Percentiles rank a stretch among this genome's conserved stretches.
Conservation (phyloP, 306 rosid species). For the Rosa multiflora region DNA sequence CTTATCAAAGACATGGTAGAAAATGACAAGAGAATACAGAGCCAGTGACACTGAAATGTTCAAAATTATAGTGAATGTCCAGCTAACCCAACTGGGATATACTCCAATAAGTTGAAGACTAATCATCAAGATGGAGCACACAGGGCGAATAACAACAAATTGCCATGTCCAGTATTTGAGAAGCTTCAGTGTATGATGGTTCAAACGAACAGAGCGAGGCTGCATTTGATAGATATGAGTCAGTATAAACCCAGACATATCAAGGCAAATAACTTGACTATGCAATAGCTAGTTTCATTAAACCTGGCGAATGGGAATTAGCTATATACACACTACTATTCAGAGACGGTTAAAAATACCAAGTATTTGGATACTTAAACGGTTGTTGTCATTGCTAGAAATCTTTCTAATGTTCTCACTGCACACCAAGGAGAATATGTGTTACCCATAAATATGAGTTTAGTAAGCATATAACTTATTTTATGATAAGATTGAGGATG, state of each 20-base stretch:
- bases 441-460: background rate
- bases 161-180: slow-evolving; percentile 44
- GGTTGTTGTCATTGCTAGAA: background rate
- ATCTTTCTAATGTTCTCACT: background rate
- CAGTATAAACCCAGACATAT: background rate
- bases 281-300: background rate
- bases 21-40: slow-evolving; percentile 34
- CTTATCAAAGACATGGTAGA: slow-evolving; percentile 36
- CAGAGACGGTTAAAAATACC: background rate
- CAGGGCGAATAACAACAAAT: slow-evolving; percentile 41
- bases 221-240: slow-evolving; percentile 21
- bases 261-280: background rate
- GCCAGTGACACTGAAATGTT: slow-evolving; percentile 41
- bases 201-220: slow-evolving; percentile 33
- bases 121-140: slow-evolving; percentile 40
- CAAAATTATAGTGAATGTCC: slow-evolving; percentile 40
- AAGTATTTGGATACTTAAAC: background rate
- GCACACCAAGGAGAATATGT: too few species aligned
- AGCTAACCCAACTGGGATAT: slow-evolving; percentile 41
- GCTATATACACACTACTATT: background rate
- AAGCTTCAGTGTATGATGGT: slow-evolving; percentile 36
- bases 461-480: background rate
- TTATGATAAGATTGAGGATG: background rate
- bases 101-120: slow-evolving; percentile 30
- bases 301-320: background rate